Base-by-base conservation (phyloP, 169 alveolate genomes). In the Miamiensis avidus region DNA sequence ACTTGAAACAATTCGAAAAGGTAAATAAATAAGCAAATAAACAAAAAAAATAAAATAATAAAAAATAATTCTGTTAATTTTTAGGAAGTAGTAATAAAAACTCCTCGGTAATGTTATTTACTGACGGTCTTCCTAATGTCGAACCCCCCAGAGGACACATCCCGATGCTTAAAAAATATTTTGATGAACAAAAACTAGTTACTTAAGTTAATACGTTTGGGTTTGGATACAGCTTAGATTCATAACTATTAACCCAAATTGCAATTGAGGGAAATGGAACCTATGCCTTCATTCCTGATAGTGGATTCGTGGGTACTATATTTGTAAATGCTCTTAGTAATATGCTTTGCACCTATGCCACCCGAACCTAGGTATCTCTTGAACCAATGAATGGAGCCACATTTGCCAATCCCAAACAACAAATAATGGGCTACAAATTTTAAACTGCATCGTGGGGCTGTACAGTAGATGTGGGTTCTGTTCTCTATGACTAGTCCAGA, bases 81-180 rank as follows among this genome's bases (percentile, higher is more conserved):
- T 11, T 49, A 49, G 69, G 69, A 11, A 49, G 69, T 49, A 49
- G 4, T 49, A 49, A 49, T 49, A 49, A 49, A 49, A 49, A 49
- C 20, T 11, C 69, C 20, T 4, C 69, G 69, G 69, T 49, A 25
- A 77, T 77, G 34, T 65, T 79, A 0, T 79, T 79, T 72, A 79
- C 84, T 28, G 84, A 79, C 31, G 84, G 84, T 0, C n/a, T 34
- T 28, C 84, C 84, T 49, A 79, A 79, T 79, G 64, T 79, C 20
- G 31, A 34, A n/a, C 84, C 84, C 31, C 84, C 84, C 31, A 65
- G 84, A 15, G 84, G 84, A 0, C 75, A 79, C 31, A n/a, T 79
- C 26, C 76, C 74, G 1, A 79, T 64, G 76, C 29, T 79, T 1
- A 29, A 79, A 79, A 79, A 79, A 29, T 79, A 79, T 33, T 34